Evolutionary conservation across 2,329 filamentous ascomycete genomes (phyloP).

Genomic region (Botrytis elliptica): DNA sequence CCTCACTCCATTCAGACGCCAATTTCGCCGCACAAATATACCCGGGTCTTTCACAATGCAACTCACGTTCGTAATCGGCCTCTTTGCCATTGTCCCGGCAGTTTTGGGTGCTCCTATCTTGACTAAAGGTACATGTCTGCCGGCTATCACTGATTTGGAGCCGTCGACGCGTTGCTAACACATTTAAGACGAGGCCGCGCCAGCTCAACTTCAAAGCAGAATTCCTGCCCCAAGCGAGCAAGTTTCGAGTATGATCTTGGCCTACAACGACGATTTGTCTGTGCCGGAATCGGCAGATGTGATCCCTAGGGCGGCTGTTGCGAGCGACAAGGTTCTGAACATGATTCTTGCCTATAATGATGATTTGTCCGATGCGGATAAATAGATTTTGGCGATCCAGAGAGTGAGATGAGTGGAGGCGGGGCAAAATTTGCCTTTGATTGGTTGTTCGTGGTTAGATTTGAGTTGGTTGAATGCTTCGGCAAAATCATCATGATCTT

Average conservation of each 20-base stretch:
- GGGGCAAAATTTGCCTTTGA: neutral
- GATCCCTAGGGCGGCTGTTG: neutral
- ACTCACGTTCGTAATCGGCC: neutral
- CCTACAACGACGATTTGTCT: neutral
- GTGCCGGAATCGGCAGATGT: neutral
- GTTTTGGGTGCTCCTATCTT: neutral
- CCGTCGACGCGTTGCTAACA: neutral
- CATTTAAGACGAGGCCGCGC: neutral
- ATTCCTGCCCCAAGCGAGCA: neutral
- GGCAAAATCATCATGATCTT: neutral
- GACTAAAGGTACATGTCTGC: neutral
- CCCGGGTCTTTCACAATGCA: neutral
- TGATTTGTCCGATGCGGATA: neutral
- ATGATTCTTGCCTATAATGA: neutral
- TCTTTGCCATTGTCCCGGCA: neutral
- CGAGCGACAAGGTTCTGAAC: neutral
- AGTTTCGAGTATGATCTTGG: neutral
- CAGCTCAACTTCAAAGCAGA: neutral
- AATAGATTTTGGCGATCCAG: neutral
- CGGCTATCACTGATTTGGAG: neutral
- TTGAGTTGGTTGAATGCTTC: neutral
- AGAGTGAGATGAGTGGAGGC: neutral
- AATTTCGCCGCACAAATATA: neutral
- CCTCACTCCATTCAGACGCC: neutral
- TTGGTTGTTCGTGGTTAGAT: neutral